These are phyloP conservation scores for Aspergillus diversus DNA, from an alignment of 495 filamentous ascomycete species.

Conservation along the genomic window DNA sequence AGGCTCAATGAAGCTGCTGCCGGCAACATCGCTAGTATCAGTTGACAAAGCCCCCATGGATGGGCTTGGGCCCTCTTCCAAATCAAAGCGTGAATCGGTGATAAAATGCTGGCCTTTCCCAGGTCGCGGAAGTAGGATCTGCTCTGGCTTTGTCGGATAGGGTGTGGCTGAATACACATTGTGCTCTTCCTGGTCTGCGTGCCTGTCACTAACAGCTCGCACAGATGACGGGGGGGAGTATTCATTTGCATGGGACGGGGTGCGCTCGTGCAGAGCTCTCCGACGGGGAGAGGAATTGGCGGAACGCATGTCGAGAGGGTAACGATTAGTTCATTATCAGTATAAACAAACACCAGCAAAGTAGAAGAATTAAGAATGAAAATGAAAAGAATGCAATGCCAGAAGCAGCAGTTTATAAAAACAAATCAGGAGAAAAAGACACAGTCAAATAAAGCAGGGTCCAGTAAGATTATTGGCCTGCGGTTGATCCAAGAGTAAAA, in stretches of 20 bases:
- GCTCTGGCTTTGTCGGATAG: constrained; percentile 57
- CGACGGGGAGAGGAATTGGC: constrained; percentile 37
- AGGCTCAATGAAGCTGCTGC: constrained; percentile 37
- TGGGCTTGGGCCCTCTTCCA: constrained; percentile 27
- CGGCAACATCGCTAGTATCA: constrained; percentile 30
- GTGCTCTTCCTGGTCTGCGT: constrained; percentile 38
- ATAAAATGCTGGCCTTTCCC: constrained; percentile 48
- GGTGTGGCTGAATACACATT: constrained; percentile 50
- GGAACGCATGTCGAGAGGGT: constrained; percentile 37
- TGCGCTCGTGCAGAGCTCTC: constrained; percentile 56
- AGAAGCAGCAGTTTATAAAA: constrained; percentile 8
- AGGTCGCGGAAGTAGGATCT: constrained; percentile 51
- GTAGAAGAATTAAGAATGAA: constrained; percentile 11
- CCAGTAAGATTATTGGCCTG: constrained; percentile 18
- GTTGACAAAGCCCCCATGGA: constrained; percentile 33
- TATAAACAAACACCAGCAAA: constrained; percentile 20
- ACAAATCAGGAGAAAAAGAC: constrained; percentile 21
- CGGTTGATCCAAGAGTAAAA: constrained; percentile 14
- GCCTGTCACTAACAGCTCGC: constrained; percentile 40
- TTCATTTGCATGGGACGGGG: constrained; percentile 55
- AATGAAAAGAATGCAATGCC: constrained; percentile 15
- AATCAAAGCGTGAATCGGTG: constrained; percentile 38
- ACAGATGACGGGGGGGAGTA: constrained; percentile 40
- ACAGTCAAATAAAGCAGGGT: constrained; percentile 14
- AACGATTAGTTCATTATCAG: constrained; percentile 41